Base-by-base conservation (phyloP, 163 green algal genomes). In the Trebouxia gelatinosa region DNA sequence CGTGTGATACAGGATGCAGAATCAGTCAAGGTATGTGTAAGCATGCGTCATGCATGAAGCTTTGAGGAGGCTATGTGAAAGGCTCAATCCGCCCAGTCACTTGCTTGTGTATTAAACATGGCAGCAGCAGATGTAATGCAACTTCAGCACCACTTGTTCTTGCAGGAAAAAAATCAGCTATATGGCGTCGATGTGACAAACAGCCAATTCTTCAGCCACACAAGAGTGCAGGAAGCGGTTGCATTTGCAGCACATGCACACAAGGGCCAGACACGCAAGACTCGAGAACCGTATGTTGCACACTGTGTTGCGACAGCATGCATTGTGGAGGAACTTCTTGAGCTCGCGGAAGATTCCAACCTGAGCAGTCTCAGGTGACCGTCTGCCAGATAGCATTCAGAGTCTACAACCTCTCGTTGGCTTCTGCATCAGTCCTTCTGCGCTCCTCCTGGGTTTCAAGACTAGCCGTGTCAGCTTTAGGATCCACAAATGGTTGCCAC, bases 241-340 rank as follows among this genome's bases (percentile, higher is more conserved):
- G 81, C 84, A 0, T 95, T 93, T 85, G 92, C 92, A 31, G 87
- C 81, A 6, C 29, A 58, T 19, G 89, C 89, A 21, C 92, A 97
- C 84, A 40, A 75, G 40, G 91, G 87, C 16, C 92, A 97, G 86
- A 83, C 77, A 50, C 87, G 95, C 35, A 93, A 93, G 77, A 97
- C 93, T 16, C 90, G 92, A 11, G 88, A 98, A 79, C 92, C 94
- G 0, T 99, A 99, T 78, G 88, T 98, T 0, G 85, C 76, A 1
- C 95, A 99, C 83, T 98, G 93, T 88, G 88, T 99, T 0, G 90
- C 97, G 76, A 95, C 94, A 9, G 95, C 93, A 39, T 83, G 91
- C 39, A 98, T 99, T 51, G 85, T 98, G 61, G 95, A 97, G 76
- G 81, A 86, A 19, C 90, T 96, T 66, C 78, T 98, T 57, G 85